A percentile compares a stretch with the other conserved stretches of the same genome.
These are phyloP conservation scores for Xerocomus brunneocitrinus DNA, from an alignment of 768 basidiomycete genomes.

Conservation along the genomic window DNA sequence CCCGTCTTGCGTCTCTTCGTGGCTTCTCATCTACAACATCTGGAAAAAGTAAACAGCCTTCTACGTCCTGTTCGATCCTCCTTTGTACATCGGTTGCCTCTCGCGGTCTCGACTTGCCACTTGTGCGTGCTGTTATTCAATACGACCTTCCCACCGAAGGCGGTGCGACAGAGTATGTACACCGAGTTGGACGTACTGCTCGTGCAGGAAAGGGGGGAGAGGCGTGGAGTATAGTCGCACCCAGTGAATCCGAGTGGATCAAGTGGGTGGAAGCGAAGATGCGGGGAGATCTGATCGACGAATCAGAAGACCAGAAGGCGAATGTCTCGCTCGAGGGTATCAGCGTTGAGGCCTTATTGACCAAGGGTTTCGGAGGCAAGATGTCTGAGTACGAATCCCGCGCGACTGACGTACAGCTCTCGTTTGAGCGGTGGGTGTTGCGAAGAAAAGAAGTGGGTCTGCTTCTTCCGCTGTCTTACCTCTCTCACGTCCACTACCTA, in stretches of 20 bases:
- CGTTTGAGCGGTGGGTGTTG: conserved; percentile 93
- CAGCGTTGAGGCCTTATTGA: conserved; percentile 65
- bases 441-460: conserved; percentile 58
- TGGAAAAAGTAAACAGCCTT: conserved; percentile 27
- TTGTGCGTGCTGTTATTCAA: conserved; percentile 92
- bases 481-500: conserved; percentile 29
- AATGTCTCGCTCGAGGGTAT: conserved; percentile 54
- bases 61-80: conserved; percentile 59
- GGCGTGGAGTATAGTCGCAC: conserved; percentile 89
- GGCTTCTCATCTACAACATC: conserved; percentile 58
- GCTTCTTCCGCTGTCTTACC: neutral
- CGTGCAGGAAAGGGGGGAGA: conserved; percentile 95
- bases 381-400: conserved; percentile 77
- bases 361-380: conserved; percentile 82
- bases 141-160: conserved; percentile 98
- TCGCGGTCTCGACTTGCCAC: conserved; percentile 92
- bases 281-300: conserved; percentile 43
- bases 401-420: conserved; percentile 93
- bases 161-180: conserved; percentile 93
- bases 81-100: conserved; percentile 97
- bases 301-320: conserved; percentile 29
- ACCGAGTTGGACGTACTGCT: conserved; percentile 94
- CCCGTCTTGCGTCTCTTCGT: conserved; percentile 77
- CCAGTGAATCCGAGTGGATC: conserved; percentile 87
- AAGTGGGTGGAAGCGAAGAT: conserved; percentile 85